A percentile compares a stretch with the other conserved stretches of the same genome.
Evolutionary conservation across 768 basidiomycete genomes (phyloP).

Genomic region (Hirschioporus abietinus): DNA sequence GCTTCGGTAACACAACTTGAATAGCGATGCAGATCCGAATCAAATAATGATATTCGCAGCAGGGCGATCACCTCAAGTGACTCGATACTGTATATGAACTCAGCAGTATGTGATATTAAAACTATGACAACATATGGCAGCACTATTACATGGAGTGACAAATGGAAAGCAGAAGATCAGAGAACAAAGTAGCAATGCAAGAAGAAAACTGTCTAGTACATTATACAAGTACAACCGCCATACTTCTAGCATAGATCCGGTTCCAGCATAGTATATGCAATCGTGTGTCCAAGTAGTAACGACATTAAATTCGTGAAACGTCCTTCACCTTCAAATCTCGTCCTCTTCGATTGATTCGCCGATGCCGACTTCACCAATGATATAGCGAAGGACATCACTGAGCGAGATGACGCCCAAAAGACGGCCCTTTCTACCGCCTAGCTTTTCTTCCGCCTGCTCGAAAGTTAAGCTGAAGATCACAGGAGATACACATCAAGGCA

Average conservation of each 20-base stretch:
- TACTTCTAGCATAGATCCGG: constrained; percentile 7
- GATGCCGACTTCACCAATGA: constrained; percentile 58
- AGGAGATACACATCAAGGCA: background rate
- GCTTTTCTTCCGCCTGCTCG: constrained; percentile 69
- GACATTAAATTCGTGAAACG: background rate
- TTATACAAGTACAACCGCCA: background rate
- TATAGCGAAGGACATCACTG: constrained; percentile 81
- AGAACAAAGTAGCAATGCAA: background rate
- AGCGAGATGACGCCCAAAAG: constrained; percentile 84
- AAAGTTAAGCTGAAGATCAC: constrained; percentile 7
- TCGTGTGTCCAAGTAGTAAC: constrained; percentile 3
- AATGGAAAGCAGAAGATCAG: constrained; percentile 1
- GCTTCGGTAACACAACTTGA: no score
- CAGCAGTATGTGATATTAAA: background rate
- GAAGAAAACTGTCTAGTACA: background rate
- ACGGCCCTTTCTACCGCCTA: constrained; percentile 77
- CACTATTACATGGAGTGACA: background rate
- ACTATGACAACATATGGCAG: background rate
- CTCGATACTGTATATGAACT: background rate
- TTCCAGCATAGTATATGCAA: constrained; percentile 10
- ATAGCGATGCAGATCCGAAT: no score
- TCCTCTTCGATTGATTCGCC: constrained; percentile 34
- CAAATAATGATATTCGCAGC: no score
- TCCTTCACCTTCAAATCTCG: background rate
- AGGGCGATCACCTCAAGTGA: background rate